Percentiles rank a stretch among this genome's conserved stretches.
These are phyloP conservation scores for Starmera pachycereana DNA, from an alignment of 805 yeast species.

Conservation along the genomic window DNA sequence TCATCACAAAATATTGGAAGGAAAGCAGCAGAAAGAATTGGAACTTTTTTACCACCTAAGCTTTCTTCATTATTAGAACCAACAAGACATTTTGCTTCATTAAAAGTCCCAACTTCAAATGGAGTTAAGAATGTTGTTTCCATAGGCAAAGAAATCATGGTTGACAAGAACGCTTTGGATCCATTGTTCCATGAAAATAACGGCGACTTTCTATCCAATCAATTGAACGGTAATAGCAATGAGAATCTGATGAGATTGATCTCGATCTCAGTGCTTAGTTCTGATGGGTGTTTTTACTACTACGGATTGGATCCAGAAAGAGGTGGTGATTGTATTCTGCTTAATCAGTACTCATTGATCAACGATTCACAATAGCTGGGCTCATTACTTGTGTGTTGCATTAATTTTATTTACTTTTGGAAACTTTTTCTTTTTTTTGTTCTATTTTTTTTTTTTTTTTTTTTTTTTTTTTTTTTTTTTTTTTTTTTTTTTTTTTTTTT, in stretches of 20 bases:
- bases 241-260: slow-evolving; percentile 21
- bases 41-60: slow-evolving; percentile 73
- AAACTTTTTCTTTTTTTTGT: no score
- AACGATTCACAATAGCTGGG: no score
- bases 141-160: slow-evolving; percentile 26
- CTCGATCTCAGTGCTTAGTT: slow-evolving; percentile 63
- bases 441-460: no score
- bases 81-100: slow-evolving; percentile 81
- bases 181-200: slow-evolving; percentile 8
- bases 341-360: slow-evolving; percentile 54
- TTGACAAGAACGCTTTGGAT: slow-evolving; percentile 15
- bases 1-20: slow-evolving; percentile 72
- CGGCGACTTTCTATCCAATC: not conserved
- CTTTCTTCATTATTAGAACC: slow-evolving; percentile 82
- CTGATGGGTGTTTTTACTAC: slow-evolving; percentile 71
- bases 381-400: no score
- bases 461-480: no score
- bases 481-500: no score
- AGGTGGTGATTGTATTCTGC: slow-evolving; percentile 86
- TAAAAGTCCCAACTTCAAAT: slow-evolving; percentile 52
- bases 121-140: slow-evolving; percentile 40
- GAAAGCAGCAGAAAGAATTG: slow-evolving; percentile 80
- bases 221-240: slow-evolving; percentile 12
- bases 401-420: no score
- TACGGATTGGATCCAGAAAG: slow-evolving; percentile 76